Percentiles rank a stretch among this genome's conserved stretches.
Evolutionary conservation across 2,329 filamentous ascomycete genomes (phyloP).

Genomic region (Nothophaeocryptopus gaeumannii): DNA sequence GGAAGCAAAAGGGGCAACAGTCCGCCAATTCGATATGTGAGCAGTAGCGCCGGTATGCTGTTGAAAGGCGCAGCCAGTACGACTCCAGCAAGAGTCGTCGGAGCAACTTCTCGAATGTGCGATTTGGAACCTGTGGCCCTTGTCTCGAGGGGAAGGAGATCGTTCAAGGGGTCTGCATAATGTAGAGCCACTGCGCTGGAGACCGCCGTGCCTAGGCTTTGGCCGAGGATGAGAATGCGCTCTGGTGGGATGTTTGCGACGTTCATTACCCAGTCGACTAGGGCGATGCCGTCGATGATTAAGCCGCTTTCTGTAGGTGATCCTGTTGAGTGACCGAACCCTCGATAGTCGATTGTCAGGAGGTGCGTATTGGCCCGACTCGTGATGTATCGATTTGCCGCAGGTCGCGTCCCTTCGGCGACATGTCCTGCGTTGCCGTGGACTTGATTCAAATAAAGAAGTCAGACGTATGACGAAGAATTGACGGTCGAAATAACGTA

Average conservation of each 20-base stretch:
- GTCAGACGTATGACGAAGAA: neutral
- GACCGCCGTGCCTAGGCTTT: constrained; percentile 86
- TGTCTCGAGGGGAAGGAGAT: constrained; percentile 15
- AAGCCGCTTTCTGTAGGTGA: constrained; percentile 75
- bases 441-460: constrained; percentile 18
- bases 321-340: constrained; percentile 80
- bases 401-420: constrained; percentile 71
- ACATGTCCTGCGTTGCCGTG: constrained; percentile 79
- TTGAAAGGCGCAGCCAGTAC: constrained; percentile 79
- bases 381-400: constrained; percentile 73
- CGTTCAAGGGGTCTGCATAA: constrained; percentile 47
- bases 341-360: constrained; percentile 86
- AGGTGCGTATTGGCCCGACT: constrained; percentile 73
- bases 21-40: constrained; percentile 76
- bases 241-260: constrained; percentile 63
- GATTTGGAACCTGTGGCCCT: no score
- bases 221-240: constrained; percentile 77
- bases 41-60: constrained; percentile 67
- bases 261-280: constrained; percentile 69
- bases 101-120: neutral
- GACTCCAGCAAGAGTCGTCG: constrained; percentile 70
- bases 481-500: constrained; percentile 27
- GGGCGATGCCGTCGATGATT: constrained; percentile 71
- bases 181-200: constrained; percentile 70
- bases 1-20: constrained; percentile 76